A percentile compares a stretch with the other conserved stretches of the same genome.
These are phyloP conservation scores for Picea abies DNA, from an alignment of 83 land plant species.

Conservation along the genomic window DNA sequence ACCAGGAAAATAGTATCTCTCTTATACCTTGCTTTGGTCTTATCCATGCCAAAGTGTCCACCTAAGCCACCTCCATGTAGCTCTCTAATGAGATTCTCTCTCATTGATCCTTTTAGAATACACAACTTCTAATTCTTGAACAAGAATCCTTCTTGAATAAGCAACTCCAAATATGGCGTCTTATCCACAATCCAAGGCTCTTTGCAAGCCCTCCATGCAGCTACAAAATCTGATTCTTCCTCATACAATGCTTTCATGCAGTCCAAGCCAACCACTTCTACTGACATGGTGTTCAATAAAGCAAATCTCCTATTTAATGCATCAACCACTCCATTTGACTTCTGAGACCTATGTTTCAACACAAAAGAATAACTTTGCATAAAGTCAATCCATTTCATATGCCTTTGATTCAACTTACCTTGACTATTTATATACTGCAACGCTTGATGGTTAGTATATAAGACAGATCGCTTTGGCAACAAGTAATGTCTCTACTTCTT, in stretches of 20 bases:
- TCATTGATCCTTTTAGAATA: no score
- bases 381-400: neutral
- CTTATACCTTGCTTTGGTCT: no score
- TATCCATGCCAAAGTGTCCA: no score
- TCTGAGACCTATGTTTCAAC: neutral
- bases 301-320: neutral
- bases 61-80: no score
- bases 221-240: neutral
- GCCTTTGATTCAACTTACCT: neutral
- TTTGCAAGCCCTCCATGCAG: no score
- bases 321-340: neutral
- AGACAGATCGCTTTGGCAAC: neutral
- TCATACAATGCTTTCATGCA: neutral
- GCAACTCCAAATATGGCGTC: no score
- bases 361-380: neutral
- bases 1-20: no score
- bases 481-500: neutral
- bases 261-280: neutral
- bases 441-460: neutral
- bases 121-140: no score
- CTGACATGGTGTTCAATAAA: neutral
- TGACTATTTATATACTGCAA: neutral
- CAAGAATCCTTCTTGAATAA: no score
- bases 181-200: no score
- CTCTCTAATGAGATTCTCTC: no score